Evolutionary conservation across 1,284 basidiomycete genomes (phyloP).

Genomic region (Cryptococcus deneoformans): DNA sequence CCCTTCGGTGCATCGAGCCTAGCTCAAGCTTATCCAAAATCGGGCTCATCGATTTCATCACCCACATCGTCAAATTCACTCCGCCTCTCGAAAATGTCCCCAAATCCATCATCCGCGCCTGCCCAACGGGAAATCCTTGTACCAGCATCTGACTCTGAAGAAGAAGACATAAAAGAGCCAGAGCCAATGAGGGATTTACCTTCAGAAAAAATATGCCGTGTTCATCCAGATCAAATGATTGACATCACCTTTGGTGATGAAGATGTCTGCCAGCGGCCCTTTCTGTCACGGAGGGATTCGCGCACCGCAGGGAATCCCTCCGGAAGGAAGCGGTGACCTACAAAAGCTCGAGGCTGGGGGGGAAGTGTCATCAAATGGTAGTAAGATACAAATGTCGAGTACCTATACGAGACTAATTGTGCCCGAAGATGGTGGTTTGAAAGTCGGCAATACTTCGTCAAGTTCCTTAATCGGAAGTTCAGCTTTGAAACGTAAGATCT

Average conservation of each 20-base stretch:
- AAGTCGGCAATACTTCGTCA: too few species aligned
- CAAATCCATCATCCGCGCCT: neutral
- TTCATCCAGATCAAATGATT: constrained; percentile 1
- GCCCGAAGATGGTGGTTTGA: neutral
- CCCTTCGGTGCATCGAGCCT: constrained; percentile 36
- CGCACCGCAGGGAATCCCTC: constrained; percentile 34
- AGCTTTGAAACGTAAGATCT: too few species aligned
- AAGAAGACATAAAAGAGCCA: too few species aligned
- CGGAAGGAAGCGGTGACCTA: constrained; percentile 12
- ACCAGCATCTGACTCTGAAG: constrained; percentile 5
- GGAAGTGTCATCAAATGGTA: too few species aligned
- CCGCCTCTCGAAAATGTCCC: neutral
- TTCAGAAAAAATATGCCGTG: constrained; percentile 12
- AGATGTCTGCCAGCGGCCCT: constrained; percentile 17
- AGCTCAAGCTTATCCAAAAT: constrained; percentile 21
- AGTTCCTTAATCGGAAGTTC: too few species aligned
- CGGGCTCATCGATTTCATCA: neutral
- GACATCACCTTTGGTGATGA: neutral
- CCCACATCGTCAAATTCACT: neutral
- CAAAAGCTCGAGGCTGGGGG: too few species aligned
- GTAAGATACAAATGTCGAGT: too few species aligned
- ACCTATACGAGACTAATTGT: neutral
- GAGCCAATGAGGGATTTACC: constrained; percentile 7
- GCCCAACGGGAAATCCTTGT: neutral
- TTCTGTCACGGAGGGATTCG: constrained; percentile 39